Evolutionary conservation across 352 stramenopile genomes (phyloP).

Genomic region (Pythium aphanidermatum): DNA sequence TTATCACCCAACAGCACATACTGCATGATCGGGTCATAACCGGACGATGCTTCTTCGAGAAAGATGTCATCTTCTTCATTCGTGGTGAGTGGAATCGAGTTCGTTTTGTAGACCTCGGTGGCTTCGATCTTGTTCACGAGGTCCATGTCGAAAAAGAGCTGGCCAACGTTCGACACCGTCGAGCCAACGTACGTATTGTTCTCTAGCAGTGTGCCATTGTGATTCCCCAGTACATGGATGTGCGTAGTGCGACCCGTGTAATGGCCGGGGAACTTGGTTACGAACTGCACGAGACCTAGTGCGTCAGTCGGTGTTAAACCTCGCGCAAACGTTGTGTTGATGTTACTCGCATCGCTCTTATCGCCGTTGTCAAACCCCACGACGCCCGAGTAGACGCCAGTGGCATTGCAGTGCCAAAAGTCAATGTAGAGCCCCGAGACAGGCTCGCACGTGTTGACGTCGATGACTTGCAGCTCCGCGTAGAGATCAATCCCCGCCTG

Average conservation of each 20-base stretch:
- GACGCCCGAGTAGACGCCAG: conserved; percentile 16
- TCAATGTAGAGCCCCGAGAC: conserved; percentile 11
- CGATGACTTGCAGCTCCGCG: conserved; percentile 12
- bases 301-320: conserved; percentile 5
- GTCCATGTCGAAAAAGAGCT: conserved; percentile 5
- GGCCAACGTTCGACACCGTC: conserved; percentile 5
- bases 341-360: conserved; percentile 3
- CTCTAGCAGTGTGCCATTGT: conserved; percentile 3
- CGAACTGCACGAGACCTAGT: conserved; percentile 15
- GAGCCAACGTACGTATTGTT: conserved; percentile 13
- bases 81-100: conserved; percentile 21
- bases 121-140: conserved; percentile 6
- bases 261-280: conserved; percentile 17
- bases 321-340: conserved; percentile 7
- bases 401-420: conserved; percentile 20
- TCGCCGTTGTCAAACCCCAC: conserved; percentile 8
- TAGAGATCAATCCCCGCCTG: conserved; percentile 10
- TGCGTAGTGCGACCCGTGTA: conserved; percentile 10
- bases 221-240: conserved; percentile 13
- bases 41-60: conserved; percentile 20
- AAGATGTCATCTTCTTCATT: conserved; percentile 25
- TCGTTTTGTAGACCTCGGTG: conserved; percentile 11
- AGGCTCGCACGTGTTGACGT: conserved; percentile 15
- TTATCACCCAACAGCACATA: conserved; percentile 28
- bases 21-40: conserved; percentile 30